Evolutionary conservation across 169 alveolate species (phyloP), one percentile per base, ranked within the genome.

Genomic region (Cyclospora cayetanensis): DNA sequence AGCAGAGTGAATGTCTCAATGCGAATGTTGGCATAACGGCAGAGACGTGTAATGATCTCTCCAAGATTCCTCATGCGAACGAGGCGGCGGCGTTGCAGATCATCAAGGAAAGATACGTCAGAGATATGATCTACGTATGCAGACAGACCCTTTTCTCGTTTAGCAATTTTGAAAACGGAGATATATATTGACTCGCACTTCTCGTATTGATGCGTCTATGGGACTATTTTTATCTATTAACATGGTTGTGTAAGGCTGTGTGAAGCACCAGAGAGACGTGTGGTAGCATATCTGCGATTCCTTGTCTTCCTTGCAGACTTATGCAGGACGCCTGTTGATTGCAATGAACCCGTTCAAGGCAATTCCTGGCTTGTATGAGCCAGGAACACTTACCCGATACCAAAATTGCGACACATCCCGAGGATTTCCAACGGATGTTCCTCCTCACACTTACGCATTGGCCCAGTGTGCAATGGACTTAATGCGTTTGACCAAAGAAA

Each of bases 271-370:
- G n/a, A n/a, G n/a, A n/a, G n/a, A n/a, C n/a, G n/a, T n/a, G n/a
- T n/a, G n/a, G n/a, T 34, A 18, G 9, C 9, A 11, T 43, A 2
- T 46, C 9, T 46, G 39, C 27, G n/a, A 43, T 46, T n/a, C 39
- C 37, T 77, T 77, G 18, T 7, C 1, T 37, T 70, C 43, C 50
- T 35, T 11, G 43, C 94, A 91, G 94, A 91, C 94, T 2, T 91
- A 98, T 42, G 99, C 99, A 15, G 97, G 95, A 53, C 98, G 98
- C 4, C 95, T 97, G 68, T 92, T 97, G 79, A 98, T 97, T 53
- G 97, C 98, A 42, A 96, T 97, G 63, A 97, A 97, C 92, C 99
- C 99, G 34, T 97, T 96, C 95, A 80, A 82, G 35, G 96, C 92
- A 39, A 96, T 97, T 50, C 95, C 96, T 27, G 98, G 98, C 29